Conservation (phyloP, 352 stramenopile species). For the Phytopythium montanum region DNA sequence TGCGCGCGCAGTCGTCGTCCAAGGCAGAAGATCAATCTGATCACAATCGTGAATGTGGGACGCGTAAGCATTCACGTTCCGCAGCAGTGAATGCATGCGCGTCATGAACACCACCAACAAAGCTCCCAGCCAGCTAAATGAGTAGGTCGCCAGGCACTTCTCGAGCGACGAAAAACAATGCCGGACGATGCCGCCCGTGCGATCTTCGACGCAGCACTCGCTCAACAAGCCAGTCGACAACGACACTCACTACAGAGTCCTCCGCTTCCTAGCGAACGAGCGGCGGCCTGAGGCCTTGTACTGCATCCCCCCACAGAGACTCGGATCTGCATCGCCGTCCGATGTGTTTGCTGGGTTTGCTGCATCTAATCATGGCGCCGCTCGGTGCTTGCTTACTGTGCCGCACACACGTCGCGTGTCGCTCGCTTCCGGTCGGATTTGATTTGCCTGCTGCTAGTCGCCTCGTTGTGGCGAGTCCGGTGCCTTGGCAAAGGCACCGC, state of each 20-base stretch:
- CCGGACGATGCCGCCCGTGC: too few species aligned
- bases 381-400: not conserved
- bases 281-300: too few species aligned
- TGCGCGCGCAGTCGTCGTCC: too few species aligned
- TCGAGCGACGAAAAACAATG: too few species aligned
- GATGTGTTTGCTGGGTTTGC: not conserved
- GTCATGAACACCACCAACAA: not conserved
- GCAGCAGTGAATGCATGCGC: not conserved
- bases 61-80: not conserved
- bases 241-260: too few species aligned
- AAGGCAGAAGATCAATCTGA: too few species aligned
- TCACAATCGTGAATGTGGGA: too few species aligned
- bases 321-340: not conserved
- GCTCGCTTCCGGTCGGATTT: conserved; percentile 1
- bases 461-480: not conserved
- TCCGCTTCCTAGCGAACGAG: too few species aligned
- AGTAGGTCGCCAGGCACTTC: not conserved
- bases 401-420: conserved; percentile 1
- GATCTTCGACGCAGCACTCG: too few species aligned
- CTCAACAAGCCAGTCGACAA: too few species aligned
- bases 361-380: not conserved
- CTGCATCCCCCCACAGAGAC: too few species aligned
- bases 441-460: not conserved
- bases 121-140: not conserved
- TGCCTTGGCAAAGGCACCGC: not conserved